These are phyloP conservation scores for Penicillium daleae DNA, from an alignment of 495 filamentous ascomycete genomes.

Conservation along the genomic window DNA sequence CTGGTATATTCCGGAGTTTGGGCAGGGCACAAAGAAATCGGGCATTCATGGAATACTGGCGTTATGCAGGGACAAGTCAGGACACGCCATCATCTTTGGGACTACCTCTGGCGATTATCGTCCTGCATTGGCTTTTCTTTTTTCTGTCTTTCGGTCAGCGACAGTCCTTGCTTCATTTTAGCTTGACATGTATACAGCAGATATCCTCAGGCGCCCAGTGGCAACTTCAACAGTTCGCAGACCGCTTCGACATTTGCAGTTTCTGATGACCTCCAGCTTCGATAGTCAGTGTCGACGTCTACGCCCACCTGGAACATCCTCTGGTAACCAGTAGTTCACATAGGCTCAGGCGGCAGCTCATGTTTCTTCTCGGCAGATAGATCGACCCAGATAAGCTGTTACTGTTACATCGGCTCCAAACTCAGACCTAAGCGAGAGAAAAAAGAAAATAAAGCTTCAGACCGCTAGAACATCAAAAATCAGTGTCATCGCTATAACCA, in stretches of 20 bases:
- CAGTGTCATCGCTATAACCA: not conserved
- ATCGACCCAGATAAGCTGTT: slow-evolving; percentile 6
- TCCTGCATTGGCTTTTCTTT: slow-evolving; percentile 1
- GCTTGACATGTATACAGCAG: slow-evolving; percentile 11
- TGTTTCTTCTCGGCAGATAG: not conserved
- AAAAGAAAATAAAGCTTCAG: not conserved
- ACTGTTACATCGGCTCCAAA: not conserved
- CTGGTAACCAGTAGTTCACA: not conserved
- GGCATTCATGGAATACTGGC: not conserved
- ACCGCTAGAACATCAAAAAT: not conserved
- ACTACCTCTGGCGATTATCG: not conserved
- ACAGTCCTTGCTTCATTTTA: slow-evolving; percentile 14
- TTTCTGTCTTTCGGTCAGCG: slow-evolving; percentile 6
- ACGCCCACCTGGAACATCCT: not conserved
- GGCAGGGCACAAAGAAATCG: not conserved
- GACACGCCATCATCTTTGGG: not conserved
- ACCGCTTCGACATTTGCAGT: not conserved
- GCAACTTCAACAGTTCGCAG: not conserved
- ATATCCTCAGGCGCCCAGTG: slow-evolving; percentile 7
- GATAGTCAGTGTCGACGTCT: not conserved
- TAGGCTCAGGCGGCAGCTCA: not conserved
- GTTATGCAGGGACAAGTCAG: not conserved
- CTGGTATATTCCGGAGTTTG: not conserved
- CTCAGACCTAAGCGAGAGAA: not conserved
- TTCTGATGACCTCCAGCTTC: not conserved